Percentiles rank a stretch among this genome's conserved stretches.
phyloP scores from a whole-genome alignment of 345 rosid species.

The Hevea brasiliensis region DNA sequence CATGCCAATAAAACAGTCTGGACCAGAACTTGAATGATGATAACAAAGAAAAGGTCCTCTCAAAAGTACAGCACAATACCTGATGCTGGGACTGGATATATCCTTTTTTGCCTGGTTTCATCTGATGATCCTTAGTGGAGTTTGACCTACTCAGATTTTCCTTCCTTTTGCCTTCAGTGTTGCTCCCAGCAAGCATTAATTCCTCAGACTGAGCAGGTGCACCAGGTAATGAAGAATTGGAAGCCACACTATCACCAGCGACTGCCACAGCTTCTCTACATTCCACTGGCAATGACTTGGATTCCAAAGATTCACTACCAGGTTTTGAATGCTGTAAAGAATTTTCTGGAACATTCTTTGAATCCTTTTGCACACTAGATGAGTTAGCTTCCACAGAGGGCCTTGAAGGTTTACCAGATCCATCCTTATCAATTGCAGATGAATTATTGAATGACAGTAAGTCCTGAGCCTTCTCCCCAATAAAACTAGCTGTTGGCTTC shows the following conservation, averaged over 20 bases:
- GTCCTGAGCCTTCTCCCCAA: slow-evolving; percentile 40
- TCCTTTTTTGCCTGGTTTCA: slow-evolving; percentile 43
- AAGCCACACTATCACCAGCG: slow-evolving; percentile 21
- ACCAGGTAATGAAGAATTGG: slow-evolving; percentile 20
- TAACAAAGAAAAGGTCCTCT: background rate
- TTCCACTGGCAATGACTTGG: slow-evolving; percentile 29
- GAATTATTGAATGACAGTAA: slow-evolving; percentile 26
- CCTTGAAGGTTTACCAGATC: slow-evolving; percentile 38
- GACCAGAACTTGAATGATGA: background rate
- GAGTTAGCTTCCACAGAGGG: slow-evolving; percentile 38
- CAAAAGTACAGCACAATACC: slow-evolving; percentile 35
- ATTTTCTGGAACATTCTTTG: slow-evolving; percentile 35
- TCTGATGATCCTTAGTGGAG: slow-evolving; percentile 54
- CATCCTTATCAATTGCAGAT: slow-evolving; percentile 44
- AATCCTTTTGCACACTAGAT: slow-evolving; percentile 36
- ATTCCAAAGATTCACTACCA: slow-evolving; percentile 34
- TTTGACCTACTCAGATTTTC: slow-evolving; percentile 48
- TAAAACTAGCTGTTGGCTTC: slow-evolving; percentile 46
- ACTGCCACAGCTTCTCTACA: slow-evolving; percentile 31
- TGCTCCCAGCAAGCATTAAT: slow-evolving; percentile 17
- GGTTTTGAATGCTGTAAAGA: slow-evolving; percentile 38
- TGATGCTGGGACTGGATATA: slow-evolving; percentile 37
- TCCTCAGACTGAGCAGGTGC: slow-evolving; percentile 36
- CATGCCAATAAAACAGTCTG: background rate
- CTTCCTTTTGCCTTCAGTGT: slow-evolving; percentile 37